Base-by-base conservation (phyloP, 768 basidiomycete species). In the Agaricus sinodeliciosus region DNA sequence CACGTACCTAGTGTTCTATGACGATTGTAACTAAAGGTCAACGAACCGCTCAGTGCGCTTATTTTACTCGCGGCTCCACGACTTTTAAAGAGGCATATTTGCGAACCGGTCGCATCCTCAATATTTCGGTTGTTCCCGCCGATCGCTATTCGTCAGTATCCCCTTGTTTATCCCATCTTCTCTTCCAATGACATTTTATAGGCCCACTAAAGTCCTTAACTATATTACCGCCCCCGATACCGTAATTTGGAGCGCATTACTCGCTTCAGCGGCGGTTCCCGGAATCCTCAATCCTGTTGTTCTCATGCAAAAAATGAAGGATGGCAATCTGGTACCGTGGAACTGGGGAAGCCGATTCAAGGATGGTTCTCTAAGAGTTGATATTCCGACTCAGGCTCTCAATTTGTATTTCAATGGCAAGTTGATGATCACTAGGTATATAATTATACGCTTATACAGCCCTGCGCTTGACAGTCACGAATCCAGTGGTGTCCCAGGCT, bases 31-130 rank as follows among this genome's bases (percentile, higher is more conserved):
- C 34, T 49, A 5, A 36, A 56, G 43, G 40, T 13, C 22, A 11
- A 46, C 19, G 35, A 31, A 11, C 34, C 46, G 41, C 27, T 37
- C 52, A 93, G 91, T 81, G 86, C 48, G 73, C 82, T 11, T 99
- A 91, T 71, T 97, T 95, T 65, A 95, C 93, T 7, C 78, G 84
- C 55, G 95, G 95, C 2, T 93, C 90, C 1, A 81, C 90, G 80
- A 98, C 95, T 1, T 99, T 99, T 71, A 82, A 82, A 45, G 96
- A 99, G 65, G 95, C 95, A 1, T 98, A 95, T 61, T 70, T 91
- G 62, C 76, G 87, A 59, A 99, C 96, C 0, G 95, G 95, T 22
- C 80, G 95, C 36, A 88, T 95, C 25, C 74, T 99, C 28, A 98
- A 97, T 63, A 84, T 98, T 26, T 94, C 91, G 12, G 92, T 96